Evolutionary conservation across 2,329 filamentous ascomycete genomes (phyloP).

Genomic region (Fusarium domesticum): DNA sequence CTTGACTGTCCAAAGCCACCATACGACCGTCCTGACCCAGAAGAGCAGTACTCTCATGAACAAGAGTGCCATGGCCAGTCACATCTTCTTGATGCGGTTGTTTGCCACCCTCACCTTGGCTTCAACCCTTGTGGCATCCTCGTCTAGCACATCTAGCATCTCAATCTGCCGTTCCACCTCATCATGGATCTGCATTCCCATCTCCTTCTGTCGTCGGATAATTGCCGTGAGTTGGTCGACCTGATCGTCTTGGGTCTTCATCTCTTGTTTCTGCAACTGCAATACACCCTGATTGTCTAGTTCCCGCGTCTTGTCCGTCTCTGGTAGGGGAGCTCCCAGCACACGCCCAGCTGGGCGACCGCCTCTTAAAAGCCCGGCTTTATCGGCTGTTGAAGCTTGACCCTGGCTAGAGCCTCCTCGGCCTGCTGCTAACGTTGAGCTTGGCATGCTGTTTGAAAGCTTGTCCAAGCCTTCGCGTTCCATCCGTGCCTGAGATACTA

Average conservation of each 20-base stretch:
- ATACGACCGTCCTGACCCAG: slow-evolving; percentile 30
- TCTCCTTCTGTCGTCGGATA: slow-evolving; percentile 70
- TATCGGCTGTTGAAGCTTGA: slow-evolving; percentile 48
- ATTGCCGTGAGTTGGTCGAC: slow-evolving; percentile 66
- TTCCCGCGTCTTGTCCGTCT: slow-evolving; percentile 74
- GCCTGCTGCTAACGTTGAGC: slow-evolving; percentile 23
- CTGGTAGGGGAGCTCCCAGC: slow-evolving; percentile 67
- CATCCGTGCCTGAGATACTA: slow-evolving; percentile 66
- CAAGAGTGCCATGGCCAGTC: slow-evolving; percentile 33
- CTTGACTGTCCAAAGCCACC: slow-evolving; percentile 31
- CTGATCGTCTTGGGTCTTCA: slow-evolving; percentile 71
- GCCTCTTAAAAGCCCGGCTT: slow-evolving; percentile 45
- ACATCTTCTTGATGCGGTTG: slow-evolving; percentile 66
- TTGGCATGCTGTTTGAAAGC: slow-evolving; percentile 57
- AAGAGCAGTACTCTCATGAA: slow-evolving; percentile 30
- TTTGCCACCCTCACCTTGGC: slow-evolving; percentile 73
- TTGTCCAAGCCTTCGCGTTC: slow-evolving; percentile 75
- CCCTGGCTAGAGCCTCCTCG: slow-evolving; percentile 48
- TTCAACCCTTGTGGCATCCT: slow-evolving; percentile 63
- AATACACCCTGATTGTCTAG: slow-evolving; percentile 73
- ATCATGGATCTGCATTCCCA: slow-evolving; percentile 72
- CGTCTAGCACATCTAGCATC: slow-evolving; percentile 64
- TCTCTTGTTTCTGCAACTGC: slow-evolving; percentile 70
- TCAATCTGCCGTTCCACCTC: slow-evolving; percentile 70
- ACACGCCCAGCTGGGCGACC: slow-evolving; percentile 56